These are phyloP conservation scores for Omphalea diandra DNA, from an alignment of 441 rosid species.

Conservation along the genomic window DNA sequence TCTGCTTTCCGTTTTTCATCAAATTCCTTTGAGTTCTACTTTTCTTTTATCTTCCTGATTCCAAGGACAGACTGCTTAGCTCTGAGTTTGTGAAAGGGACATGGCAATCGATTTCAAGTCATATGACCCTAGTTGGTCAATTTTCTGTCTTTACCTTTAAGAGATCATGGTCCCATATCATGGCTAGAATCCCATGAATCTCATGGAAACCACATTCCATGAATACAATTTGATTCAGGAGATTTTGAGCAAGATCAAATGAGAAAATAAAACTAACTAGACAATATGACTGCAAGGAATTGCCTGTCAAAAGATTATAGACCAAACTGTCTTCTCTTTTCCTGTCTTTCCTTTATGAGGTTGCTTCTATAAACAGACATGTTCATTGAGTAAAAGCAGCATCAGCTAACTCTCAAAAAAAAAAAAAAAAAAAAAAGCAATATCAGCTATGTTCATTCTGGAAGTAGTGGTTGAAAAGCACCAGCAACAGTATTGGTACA, in stretches of 20 bases:
- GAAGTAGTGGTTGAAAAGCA: not conserved
- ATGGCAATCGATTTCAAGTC: not conserved
- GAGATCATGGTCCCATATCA: not conserved
- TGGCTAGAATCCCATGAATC: not conserved
- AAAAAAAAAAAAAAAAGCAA: no score
- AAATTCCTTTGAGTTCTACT: not conserved
- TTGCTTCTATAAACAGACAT: not conserved
- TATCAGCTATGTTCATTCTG: not conserved
- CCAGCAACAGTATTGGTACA: slow-evolving; percentile 6
- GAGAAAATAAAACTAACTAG: not conserved
- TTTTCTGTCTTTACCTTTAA: not conserved
- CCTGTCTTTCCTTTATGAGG: not conserved
- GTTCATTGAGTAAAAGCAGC: slow-evolving; percentile 2
- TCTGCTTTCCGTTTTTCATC: not conserved
- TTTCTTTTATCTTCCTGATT: not conserved
- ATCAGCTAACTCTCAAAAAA: no score
- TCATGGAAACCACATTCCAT: not conserved
- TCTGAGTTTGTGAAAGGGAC: not conserved
- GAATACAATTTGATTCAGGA: not conserved
- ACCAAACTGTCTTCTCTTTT: not conserved
- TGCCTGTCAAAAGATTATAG: not conserved
- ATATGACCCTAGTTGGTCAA: not conserved
- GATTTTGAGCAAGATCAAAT: not conserved
- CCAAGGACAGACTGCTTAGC: not conserved
- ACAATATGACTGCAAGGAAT: not conserved